Evolutionary conservation across 352 stramenopile genomes (phyloP).

Genomic region (Saprolegnia diclina): DNA sequence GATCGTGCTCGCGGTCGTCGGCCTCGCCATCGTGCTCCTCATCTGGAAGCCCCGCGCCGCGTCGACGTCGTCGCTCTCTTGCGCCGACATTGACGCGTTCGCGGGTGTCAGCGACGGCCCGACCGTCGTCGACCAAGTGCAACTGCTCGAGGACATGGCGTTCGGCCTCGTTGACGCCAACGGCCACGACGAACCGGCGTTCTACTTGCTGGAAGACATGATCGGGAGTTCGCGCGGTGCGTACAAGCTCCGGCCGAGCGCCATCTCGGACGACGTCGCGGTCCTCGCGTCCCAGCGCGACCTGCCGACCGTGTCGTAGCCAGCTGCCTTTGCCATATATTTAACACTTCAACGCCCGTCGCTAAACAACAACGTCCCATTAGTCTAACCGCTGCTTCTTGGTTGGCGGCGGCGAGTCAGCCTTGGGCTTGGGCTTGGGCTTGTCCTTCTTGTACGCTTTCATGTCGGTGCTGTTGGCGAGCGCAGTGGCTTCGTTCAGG

Average conservation of each 20-base stretch:
- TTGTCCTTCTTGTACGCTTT: constrained; percentile 39
- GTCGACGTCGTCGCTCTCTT: background rate
- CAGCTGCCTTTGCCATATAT: background rate
- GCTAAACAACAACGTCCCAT: background rate
- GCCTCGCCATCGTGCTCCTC: background rate
- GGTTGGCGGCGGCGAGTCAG: background rate
- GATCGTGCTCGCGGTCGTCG: background rate
- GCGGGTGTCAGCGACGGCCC: too few relatives aligned
- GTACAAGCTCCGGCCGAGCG: background rate
- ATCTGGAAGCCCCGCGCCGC: background rate
- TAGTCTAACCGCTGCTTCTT: background rate
- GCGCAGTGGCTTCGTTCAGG: constrained; percentile 54
- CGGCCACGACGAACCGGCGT: background rate
- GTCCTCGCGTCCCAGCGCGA: background rate
- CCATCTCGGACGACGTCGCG: background rate
- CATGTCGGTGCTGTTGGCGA: constrained; percentile 76
- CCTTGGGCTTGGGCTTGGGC: background rate
- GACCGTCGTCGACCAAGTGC: background rate
- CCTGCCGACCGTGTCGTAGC: background rate
- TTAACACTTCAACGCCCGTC: background rate
- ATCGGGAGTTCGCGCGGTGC: too few relatives aligned
- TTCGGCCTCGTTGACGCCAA: background rate
- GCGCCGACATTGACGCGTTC: background rate
- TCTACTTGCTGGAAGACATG: constrained; percentile 3
- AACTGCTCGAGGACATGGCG: background rate